Evolutionary conservation across 2,329 filamentous ascomycete species (phyloP), one percentile per base, ranked within the genome.

Genomic region (Thyridium curvatum): DNA sequence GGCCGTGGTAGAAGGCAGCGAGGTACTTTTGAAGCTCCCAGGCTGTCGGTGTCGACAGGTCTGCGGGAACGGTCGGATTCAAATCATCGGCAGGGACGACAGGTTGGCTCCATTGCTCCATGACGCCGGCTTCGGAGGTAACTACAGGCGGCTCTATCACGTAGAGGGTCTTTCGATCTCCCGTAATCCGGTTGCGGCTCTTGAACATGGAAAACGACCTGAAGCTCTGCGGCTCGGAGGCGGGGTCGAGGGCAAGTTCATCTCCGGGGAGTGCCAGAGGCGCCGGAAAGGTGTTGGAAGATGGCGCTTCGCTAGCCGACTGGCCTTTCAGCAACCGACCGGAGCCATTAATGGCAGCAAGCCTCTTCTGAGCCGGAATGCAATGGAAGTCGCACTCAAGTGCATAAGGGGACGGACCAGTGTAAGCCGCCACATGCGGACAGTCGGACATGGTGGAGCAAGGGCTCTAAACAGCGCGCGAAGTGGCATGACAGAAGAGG

Each of bases 251-350:
- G 1, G 71, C 67, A 1, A 85, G 61, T 15, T 76, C 74, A 49
- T 84, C 79, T 3, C 61, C 65, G 0, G 80, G 79, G 0, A 84
- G 58, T 0, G 82, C 60, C 6, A 84, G 52, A 0, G 79, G 77
- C 0, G 62, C 74, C 0, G 79, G 79, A 44, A 81, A 84, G 0
- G 61, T 56, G 21, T 10, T 10, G 21, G 21, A 10, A 10, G 21
- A 6, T 6, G 21, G 21, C 10, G 21, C 21, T 6, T 26, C 21
- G 10, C 6, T 10, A 26, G 21, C 21, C 6, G 21, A 26, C 21
- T 26, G 21, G 10, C 21, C 21, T 10, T 26, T 26, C 21, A 26
- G 10, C 21, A 26, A 10, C 6, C 21, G 21, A 26, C 21, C 21
- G 6, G 21, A 26, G 10, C 21, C 10, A 26, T 26, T 26, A 6